These are phyloP conservation scores for Ophiostoma ips DNA, from an alignment of 2,329 filamentous ascomycete genomes.

Conservation along the genomic window DNA sequence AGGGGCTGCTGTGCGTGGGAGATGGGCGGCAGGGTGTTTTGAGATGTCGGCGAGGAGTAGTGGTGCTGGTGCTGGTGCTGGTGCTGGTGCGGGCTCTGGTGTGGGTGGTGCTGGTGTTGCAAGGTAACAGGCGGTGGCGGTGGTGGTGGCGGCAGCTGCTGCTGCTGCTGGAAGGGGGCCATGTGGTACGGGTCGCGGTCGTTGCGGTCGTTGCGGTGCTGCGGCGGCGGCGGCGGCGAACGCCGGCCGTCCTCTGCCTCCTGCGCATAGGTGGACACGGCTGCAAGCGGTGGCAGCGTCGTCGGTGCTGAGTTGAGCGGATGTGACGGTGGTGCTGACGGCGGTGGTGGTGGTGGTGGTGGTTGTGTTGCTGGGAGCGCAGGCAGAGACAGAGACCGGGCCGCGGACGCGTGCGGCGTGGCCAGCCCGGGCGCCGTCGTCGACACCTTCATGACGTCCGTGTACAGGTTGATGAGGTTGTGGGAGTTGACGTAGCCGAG, in stretches of 20 bases:
- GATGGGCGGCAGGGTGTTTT: slow-evolving; percentile 6
- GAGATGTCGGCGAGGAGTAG: slow-evolving; percentile 5
- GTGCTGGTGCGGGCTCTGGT: slow-evolving; percentile 5
- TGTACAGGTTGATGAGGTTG: slow-evolving; percentile 52
- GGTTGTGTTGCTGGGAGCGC: no score
- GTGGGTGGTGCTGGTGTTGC: slow-evolving; percentile 7
- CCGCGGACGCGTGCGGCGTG: neutral
- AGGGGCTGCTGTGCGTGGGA: slow-evolving; percentile 3
- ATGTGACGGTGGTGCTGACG: neutral
- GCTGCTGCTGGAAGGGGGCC: slow-evolving; percentile 5
- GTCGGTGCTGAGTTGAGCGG: neutral
- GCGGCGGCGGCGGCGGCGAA: neutral
- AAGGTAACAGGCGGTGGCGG: neutral
- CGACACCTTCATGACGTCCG: slow-evolving; percentile 38
- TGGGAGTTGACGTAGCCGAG: slow-evolving; percentile 52
- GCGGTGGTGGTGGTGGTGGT: no score
- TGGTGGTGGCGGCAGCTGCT: neutral
- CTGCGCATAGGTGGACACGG: slow-evolving; percentile 23
- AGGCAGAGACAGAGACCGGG: neutral
- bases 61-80: slow-evolving; percentile 1
- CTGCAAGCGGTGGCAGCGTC: neutral
- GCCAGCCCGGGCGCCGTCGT: slow-evolving; percentile 17
- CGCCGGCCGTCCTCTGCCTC: slow-evolving; percentile 42
- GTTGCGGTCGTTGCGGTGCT: neutral
- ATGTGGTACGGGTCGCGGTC: no score